phyloP scores from a whole-genome alignment of 768 basidiomycete genomes.

The Leccinum sublutescens region DNA sequence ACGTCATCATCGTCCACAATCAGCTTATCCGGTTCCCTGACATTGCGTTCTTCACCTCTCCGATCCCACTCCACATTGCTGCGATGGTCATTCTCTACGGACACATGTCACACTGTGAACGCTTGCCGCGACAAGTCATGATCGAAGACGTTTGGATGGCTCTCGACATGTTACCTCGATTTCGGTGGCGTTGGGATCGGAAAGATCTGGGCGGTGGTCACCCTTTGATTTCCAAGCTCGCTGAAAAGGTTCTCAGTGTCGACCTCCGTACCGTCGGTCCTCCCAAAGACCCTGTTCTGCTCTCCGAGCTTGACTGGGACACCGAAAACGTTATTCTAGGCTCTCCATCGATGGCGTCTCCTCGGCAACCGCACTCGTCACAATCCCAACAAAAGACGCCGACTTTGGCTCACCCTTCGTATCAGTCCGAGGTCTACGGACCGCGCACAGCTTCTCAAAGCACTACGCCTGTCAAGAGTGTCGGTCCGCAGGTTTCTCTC shows the following conservation, averaged over 20 bases:
- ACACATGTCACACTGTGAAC: slow-evolving; percentile 76
- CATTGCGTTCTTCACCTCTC: slow-evolving; percentile 85
- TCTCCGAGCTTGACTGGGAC: slow-evolving; percentile 48
- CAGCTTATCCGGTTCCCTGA: slow-evolving; percentile 83
- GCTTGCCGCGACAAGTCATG: slow-evolving; percentile 60
- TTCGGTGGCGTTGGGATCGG: slow-evolving; percentile 91
- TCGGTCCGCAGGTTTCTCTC: slow-evolving; percentile 18
- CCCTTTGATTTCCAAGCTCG: slow-evolving; percentile 80
- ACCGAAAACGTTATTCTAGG: slow-evolving; percentile 33
- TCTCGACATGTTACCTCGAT: slow-evolving; percentile 82
- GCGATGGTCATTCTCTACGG: slow-evolving; percentile 91
- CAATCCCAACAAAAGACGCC: slow-evolving; percentile 39
- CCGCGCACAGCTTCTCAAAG: slow-evolving; percentile 27
- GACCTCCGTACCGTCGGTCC: slow-evolving; percentile 57
- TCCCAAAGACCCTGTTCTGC: slow-evolving; percentile 40
- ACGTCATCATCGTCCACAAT: slow-evolving; percentile 81
- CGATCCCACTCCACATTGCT: slow-evolving; percentile 84
- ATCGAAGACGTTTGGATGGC: slow-evolving; percentile 85
- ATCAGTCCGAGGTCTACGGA: slow-evolving; percentile 37
- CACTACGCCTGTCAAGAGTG: slow-evolving; percentile 29
- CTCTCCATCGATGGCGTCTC: slow-evolving; percentile 26
- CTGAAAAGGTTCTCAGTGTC: slow-evolving; percentile 75
- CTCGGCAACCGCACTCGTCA: slow-evolving; percentile 27
- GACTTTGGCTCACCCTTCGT: slow-evolving; percentile 33
- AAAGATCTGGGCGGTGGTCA: slow-evolving; percentile 78